Base-by-base conservation (phyloP, 257 asterid species). In the Anisodus tanguticus region DNA sequence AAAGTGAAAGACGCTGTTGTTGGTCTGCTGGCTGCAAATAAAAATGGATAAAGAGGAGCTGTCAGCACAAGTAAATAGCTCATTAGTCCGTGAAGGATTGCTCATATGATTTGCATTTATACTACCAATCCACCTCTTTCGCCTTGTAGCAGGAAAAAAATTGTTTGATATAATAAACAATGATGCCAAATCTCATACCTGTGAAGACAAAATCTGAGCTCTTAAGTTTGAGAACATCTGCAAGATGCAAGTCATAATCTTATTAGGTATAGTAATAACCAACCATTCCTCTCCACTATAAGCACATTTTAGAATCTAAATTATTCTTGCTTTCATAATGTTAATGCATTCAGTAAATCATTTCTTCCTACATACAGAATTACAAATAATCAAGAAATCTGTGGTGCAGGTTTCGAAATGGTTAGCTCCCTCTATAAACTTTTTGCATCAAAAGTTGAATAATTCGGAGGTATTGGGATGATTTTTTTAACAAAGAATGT, bases 141-240 rank as follows among this genome's bases (percentile, higher is more conserved):
- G 22, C 45, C 81, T 51, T 51, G 47, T 51, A 51, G 41, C 41
- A 51, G 12, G 7, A 74, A 1, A 74, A 11, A 15, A 15, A 60
- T 19, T 22, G 26, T 19, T 19, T 31, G 2, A 41, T 31, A 43
- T 31, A 43, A 26, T 58, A 62, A 31, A 8, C 68, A 15, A 54
- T 39, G 60, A 67, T 12, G 31, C 68, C 64, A 39, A 55, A 58
- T 37, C 63, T 3, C 86, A 76, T 89, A 94, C 99, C 98, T 94
- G 98, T 51, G 97, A 90, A 53, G 98, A 90, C 92, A 94, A 89
- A 86, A 96, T 92, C 79, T 93, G 99, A 91, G 93, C 94, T 90
- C 92, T 92, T 92, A 94, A 84, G 87, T 93, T 92, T 11, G 98
- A 86, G 85, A 91, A 95, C 93, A 96, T 92, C 99, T 96, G 99